Base-by-base conservation (phyloP, 1,284 basidiomycete genomes). In the Irpex sp. region DNA sequence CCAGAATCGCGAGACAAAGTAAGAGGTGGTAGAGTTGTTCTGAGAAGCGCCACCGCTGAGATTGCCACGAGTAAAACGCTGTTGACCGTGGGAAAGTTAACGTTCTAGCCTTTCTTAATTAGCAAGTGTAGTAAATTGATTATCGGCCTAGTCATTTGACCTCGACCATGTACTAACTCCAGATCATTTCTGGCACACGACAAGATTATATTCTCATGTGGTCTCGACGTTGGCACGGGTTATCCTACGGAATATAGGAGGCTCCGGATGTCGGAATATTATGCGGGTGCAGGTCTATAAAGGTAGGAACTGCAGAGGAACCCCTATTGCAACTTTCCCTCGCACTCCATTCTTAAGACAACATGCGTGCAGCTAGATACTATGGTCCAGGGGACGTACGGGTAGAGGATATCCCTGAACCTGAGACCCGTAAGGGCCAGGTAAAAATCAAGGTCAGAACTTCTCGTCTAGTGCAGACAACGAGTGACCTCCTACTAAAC, bases 301-400 rank as follows among this genome's bases (percentile, higher is more conserved):
- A 44, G 40, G 40, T 51, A 51, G 49, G n/a, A 17, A 21, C 5
- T 21, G 49, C 17, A 8, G 8, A 51, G n/a, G 49, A 51, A 51
- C 49, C 21, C 17, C 49, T 13, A 21, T 8, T 21, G 49, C 19
- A 51, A 19, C 36, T 44, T 17, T 9, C 38, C 40, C 57, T 58
- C 34, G 13, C 37, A n/a, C 57, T n/a, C 13, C 49, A 19, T 38
- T 19, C 49, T 51, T 8, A 7, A 21, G 17, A 17, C 58, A 47
- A 9, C 19, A 75, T 75, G 74, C 70, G 65, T 49, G 75, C 75
- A 4, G 72, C 72, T 37, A 71, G 71, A 8, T 77, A 70, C 64
- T 70, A 76, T 58, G 76, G 74, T 3, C 69, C 70, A 15, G 66
- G 70, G 1, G 74, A 77, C 57, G 66, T 77, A 52, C 73, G 75